Conservation (phyloP, 2,329 filamentous ascomycete species). For the Hymenoscyphus linearis region DNA sequence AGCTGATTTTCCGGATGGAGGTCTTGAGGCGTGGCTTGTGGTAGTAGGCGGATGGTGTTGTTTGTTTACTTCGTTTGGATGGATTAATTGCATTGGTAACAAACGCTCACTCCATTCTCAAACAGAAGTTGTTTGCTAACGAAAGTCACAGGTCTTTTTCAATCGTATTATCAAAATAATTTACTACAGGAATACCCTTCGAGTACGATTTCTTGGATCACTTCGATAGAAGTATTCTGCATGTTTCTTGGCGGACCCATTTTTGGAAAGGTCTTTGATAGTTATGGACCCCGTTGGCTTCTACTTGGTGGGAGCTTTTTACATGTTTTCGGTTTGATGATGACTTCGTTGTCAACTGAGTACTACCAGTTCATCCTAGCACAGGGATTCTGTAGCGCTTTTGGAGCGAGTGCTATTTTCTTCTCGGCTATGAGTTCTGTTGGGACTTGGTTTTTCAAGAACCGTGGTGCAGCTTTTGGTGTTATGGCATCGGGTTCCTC, state of each 20-base stretch:
- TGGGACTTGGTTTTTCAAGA: slow-evolving; percentile 45
- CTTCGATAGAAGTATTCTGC: slow-evolving; percentile 50
- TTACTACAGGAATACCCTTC: slow-evolving; percentile 44
- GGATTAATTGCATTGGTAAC: slow-evolving; percentile 44
- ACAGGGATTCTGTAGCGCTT: slow-evolving; percentile 41
- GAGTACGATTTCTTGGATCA: slow-evolving; percentile 58
- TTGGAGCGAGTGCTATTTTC: slow-evolving; percentile 42
- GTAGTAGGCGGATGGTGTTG: slow-evolving; percentile 44
- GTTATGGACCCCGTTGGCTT: slow-evolving; percentile 50
- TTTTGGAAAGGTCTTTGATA: slow-evolving; percentile 60
- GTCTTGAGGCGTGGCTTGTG: slow-evolving; percentile 49
- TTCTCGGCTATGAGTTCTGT: slow-evolving; percentile 38
- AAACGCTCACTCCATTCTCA: neutral
- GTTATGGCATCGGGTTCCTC: slow-evolving; percentile 45
- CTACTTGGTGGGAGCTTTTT: slow-evolving; percentile 47
- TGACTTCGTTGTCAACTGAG: slow-evolving; percentile 51
- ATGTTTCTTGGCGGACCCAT: slow-evolving; percentile 52
- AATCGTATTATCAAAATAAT: slow-evolving; percentile 50
- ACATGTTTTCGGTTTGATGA: slow-evolving; percentile 57
- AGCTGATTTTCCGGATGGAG: slow-evolving; percentile 55
- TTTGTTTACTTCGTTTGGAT: slow-evolving; percentile 46
- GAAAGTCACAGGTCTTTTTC: slow-evolving; percentile 44
- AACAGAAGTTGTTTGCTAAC: neutral
- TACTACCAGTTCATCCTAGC: slow-evolving; percentile 50
- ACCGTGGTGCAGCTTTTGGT: slow-evolving; percentile 43